A percentile compares a stretch with the other conserved stretches of the same genome.
Evolutionary conservation across 768 basidiomycete species (phyloP).

Genomic region (Tremella yokohamensis): DNA sequence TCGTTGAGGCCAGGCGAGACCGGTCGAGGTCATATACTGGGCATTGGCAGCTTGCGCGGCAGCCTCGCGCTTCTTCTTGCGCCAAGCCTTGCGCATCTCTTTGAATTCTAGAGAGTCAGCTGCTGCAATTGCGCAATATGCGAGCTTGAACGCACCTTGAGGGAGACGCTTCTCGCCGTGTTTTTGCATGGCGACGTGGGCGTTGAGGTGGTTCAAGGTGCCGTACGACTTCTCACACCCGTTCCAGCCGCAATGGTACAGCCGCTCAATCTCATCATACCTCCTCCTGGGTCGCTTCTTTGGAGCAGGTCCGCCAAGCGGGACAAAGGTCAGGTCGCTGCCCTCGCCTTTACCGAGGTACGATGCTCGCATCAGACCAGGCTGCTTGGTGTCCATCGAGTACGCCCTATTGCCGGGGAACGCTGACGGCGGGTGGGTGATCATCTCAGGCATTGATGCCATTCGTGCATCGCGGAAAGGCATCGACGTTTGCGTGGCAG

Average conservation of each 20-base stretch:
- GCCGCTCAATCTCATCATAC: constrained; percentile 85
- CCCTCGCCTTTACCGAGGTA: constrained; percentile 8
- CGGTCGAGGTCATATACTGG: constrained; percentile 10
- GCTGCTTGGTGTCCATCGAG: constrained; percentile 11
- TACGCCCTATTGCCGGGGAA: constrained; percentile 13
- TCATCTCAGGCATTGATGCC: constrained; percentile 2
- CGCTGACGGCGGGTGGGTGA: constrained; percentile 7
- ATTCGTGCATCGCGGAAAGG: constrained; percentile 10
- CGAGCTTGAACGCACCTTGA: constrained; percentile 62
- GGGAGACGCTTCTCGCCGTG: constrained; percentile 88
- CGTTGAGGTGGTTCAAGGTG: constrained; percentile 94
- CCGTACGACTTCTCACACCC: constrained; percentile 77
- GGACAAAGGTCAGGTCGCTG: constrained; percentile 23
- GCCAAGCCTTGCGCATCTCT: constrained; percentile 93
- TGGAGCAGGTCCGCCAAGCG: constrained; percentile 36
- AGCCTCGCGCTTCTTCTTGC: constrained; percentile 82
- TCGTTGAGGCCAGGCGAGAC: constrained; percentile 3
- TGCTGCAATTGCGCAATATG: constrained; percentile 2
- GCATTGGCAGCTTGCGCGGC: constrained; percentile 30
- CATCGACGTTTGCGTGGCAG: not conserved
- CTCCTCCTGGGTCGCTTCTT: constrained; percentile 53
- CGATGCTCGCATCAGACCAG: constrained; percentile 13
- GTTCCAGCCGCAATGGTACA: constrained; percentile 72
- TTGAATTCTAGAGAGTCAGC: constrained; percentile 74
- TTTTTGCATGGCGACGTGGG: constrained; percentile 97